Percentiles rank a stretch among this genome's conserved stretches.
These are phyloP conservation scores for Diplocarpon rosae DNA, from an alignment of 2,329 filamentous ascomycete genomes.

Conservation along the genomic window DNA sequence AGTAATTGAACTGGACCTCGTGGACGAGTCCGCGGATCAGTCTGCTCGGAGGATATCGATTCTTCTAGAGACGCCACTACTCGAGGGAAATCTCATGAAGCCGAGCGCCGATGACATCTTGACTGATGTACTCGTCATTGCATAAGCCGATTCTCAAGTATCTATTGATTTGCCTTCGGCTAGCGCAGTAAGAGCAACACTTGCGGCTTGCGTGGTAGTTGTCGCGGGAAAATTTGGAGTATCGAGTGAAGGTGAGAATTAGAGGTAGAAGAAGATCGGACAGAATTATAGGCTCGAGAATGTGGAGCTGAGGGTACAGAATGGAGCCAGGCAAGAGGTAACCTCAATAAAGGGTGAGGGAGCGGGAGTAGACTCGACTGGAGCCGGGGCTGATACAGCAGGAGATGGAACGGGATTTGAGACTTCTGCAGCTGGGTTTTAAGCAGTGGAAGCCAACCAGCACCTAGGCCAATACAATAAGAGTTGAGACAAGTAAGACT, in stretches of 20 bases:
- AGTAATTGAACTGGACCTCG: background rate
- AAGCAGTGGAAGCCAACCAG: too few relatives aligned
- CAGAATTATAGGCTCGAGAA: too few relatives aligned
- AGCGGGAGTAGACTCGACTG: too few relatives aligned
- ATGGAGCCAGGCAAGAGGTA: too few relatives aligned
- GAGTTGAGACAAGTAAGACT: background rate
- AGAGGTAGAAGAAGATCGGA: background rate
- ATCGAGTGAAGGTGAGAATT: background rate
- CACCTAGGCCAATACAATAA: background rate
- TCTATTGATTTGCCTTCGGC: background rate
- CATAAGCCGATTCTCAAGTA: background rate
- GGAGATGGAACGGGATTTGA: too few relatives aligned
- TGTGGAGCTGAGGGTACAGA: too few relatives aligned
- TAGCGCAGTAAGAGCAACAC: conserved; percentile 1
- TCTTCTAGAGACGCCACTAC: background rate
- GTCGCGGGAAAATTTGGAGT: background rate
- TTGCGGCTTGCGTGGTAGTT: background rate
- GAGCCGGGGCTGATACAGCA: too few relatives aligned
- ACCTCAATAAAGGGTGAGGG: too few relatives aligned
- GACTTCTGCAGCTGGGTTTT: too few relatives aligned
- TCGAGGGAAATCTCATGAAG: background rate
- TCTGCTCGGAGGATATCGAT: background rate
- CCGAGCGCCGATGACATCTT: background rate
- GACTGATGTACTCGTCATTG: background rate
- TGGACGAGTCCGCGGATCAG: background rate